Base-by-base conservation (phyloP, 371 early-diverging fungal species). In the Syncephalastrum racemosum region DNA sequence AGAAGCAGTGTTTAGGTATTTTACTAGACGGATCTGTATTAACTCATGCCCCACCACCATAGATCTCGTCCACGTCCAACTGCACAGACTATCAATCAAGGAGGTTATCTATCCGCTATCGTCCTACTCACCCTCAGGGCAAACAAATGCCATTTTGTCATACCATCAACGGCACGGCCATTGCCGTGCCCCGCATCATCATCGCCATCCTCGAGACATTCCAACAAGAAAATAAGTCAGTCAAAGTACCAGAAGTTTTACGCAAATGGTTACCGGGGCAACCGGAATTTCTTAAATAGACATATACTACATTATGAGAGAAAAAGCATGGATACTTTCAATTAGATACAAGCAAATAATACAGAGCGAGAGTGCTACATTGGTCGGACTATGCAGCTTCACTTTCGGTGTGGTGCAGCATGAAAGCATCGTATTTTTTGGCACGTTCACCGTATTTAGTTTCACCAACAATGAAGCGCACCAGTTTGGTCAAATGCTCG, bases 151-250 rank as follows among this genome's bases (percentile, higher is more conserved):
- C 83, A 47, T 95, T 92, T 77, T 95, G 86, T 8, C 95, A 96
- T 62, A 94, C 95, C 1, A 65, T 97, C 4, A 97, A 97, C 65
- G 96, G 95, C 2, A 97, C 97, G 4, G 96, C 94, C 0, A 86
- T 90, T 53, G 97, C 97, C 1, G 85, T 96, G n/a, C 96, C 96
- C 10, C 81, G 97, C 3, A 75, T 94, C 16, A 89, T 93, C 36
- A 90, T 95, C 53, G 91, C 96, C 4, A 67, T 97, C 1, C 59
- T 97, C 1, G 97, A 95, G 63, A 92, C 88, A 4, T 87, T 86
- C 63, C 94, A 94, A 64, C 69, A 57, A 16, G 53, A 70, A 6
- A 82, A 92, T 53, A 94, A 93, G 0, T 80, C 84, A 4, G 82
- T 94, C 4, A 55, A 54, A 3, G 68, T 95, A 19, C 97, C 96